These are phyloP conservation scores for Epichloe brachyelytri DNA, from an alignment of 2,329 filamentous ascomycete genomes.

Conservation along the genomic window DNA sequence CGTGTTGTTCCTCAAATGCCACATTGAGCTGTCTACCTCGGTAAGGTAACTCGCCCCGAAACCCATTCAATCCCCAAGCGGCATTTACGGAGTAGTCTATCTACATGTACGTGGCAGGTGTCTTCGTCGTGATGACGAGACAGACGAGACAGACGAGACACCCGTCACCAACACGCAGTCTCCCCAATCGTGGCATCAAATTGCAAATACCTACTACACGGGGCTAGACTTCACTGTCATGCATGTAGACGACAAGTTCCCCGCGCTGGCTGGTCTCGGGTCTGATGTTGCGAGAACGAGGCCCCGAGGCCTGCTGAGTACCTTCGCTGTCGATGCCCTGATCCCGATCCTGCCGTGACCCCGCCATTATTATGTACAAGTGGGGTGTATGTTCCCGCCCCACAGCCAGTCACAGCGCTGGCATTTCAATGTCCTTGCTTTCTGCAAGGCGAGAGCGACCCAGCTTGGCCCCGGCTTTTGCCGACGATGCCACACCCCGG, in stretches of 20 bases:
- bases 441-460: neutral
- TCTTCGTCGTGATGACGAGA: too few relatives aligned
- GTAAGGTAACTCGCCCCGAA: too few relatives aligned
- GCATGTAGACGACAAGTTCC: neutral
- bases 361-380: conserved; percentile 18
- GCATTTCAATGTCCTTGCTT: neutral
- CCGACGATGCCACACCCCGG: conserved; percentile 7
- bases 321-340: neutral
- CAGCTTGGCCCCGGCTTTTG: conserved; percentile 12
- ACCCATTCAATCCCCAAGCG: neutral
- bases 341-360: conserved; percentile 1
- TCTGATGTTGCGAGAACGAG: neutral
- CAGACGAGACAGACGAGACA: neutral
- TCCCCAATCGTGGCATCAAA: neutral
- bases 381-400: neutral
- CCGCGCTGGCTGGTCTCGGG: neutral
- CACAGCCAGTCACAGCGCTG: conserved; percentile 1
- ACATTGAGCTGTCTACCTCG: too few relatives aligned
- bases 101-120: neutral
- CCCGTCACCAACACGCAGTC: neutral
- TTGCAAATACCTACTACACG: neutral
- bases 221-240: neutral
- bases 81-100: neutral
- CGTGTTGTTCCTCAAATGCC: too few relatives aligned
- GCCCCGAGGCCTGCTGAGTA: neutral